phyloP scores from a whole-genome alignment of 1,284 basidiomycete genomes.

The Malassezia equina region DNA sequence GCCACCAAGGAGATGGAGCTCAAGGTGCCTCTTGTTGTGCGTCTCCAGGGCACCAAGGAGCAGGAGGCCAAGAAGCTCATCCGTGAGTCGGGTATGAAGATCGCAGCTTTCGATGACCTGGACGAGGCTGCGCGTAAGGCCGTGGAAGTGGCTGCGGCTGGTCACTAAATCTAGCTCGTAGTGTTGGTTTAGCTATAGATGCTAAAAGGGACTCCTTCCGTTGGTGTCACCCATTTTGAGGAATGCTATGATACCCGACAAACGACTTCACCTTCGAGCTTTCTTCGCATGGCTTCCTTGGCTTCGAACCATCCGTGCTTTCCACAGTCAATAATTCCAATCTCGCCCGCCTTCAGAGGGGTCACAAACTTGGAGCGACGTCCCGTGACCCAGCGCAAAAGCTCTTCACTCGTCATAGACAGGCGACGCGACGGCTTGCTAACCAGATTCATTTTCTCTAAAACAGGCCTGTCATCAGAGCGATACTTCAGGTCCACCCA shows the following conservation, averaged over 20 bases:
- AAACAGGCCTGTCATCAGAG: constrained; percentile 64
- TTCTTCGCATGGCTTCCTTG: constrained; percentile 48
- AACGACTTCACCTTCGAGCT: constrained; percentile 49
- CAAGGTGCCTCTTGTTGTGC: constrained; percentile 77
- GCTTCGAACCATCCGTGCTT: constrained; percentile 51
- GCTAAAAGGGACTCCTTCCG: background rate
- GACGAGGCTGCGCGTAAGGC: constrained; percentile 29
- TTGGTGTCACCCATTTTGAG: background rate
- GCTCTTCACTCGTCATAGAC: constrained; percentile 62
- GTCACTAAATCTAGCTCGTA: background rate
- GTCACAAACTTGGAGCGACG: constrained; percentile 54
- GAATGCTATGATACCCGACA: constrained; percentile 40
- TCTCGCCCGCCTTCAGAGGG: constrained; percentile 72
- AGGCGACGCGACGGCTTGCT: constrained; percentile 65
- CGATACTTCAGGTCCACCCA: constrained; percentile 85
- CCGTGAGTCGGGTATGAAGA: constrained; percentile 69
- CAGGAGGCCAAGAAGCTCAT: constrained; percentile 76
- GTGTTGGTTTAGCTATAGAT: background rate
- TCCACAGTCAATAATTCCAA: constrained; percentile 64
- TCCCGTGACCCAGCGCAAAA: constrained; percentile 59
- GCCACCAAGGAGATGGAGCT: constrained; percentile 84
- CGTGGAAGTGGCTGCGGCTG: constrained; percentile 17
- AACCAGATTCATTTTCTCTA: constrained; percentile 63
- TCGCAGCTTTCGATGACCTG: constrained; percentile 26
- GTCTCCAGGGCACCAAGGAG: constrained; percentile 94